A percentile compares a stretch with the other conserved stretches of the same genome.
Conservation (phyloP, 139 green algal species). For the Tetradesmus lagerheimii region DNA sequence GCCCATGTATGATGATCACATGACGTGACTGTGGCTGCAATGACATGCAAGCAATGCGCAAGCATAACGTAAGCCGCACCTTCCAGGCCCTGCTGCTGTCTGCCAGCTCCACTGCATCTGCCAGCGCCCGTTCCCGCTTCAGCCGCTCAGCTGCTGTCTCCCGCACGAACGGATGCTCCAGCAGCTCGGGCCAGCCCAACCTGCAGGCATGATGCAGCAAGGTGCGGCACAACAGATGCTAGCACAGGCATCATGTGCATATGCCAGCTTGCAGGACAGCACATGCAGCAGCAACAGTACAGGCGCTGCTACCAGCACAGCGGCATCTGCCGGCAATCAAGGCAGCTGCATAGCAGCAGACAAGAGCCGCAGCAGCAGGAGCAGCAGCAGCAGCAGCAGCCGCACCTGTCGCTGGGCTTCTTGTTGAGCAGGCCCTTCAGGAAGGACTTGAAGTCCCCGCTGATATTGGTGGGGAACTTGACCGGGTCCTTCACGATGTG, state of each 20-base stretch:
- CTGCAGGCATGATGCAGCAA: slow-evolving; percentile 19
- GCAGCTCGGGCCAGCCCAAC: slow-evolving; percentile 93
- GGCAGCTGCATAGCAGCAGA: too few species aligned
- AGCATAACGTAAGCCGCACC: slow-evolving; percentile 40
- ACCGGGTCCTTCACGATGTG: slow-evolving; percentile 96
- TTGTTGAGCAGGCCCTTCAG: slow-evolving; percentile 98
- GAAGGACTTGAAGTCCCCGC: slow-evolving; percentile 91
- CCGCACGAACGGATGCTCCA: slow-evolving; percentile 95
- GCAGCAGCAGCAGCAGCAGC: background rate
- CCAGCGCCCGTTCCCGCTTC: slow-evolving; percentile 61
- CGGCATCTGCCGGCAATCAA: background rate
- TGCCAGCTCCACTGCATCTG: slow-evolving; percentile 62
- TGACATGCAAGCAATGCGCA: background rate
- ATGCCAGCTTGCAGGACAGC: background rate
- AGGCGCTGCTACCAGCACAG: background rate
- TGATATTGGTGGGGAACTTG: slow-evolving; percentile 92
- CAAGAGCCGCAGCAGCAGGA: too few species aligned
- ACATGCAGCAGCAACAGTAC: background rate
- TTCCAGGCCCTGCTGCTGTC: slow-evolving; percentile 67
- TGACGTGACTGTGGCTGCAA: background rate
- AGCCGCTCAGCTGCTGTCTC: slow-evolving; percentile 74
- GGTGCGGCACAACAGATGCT: background rate
- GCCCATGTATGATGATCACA: background rate
- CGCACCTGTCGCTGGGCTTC: slow-evolving; percentile 74
- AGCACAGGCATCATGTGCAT: background rate